These are phyloP conservation scores for Aureobasidium sp. DNA, from an alignment of 2,329 filamentous ascomycete species.

Conservation along the genomic window DNA sequence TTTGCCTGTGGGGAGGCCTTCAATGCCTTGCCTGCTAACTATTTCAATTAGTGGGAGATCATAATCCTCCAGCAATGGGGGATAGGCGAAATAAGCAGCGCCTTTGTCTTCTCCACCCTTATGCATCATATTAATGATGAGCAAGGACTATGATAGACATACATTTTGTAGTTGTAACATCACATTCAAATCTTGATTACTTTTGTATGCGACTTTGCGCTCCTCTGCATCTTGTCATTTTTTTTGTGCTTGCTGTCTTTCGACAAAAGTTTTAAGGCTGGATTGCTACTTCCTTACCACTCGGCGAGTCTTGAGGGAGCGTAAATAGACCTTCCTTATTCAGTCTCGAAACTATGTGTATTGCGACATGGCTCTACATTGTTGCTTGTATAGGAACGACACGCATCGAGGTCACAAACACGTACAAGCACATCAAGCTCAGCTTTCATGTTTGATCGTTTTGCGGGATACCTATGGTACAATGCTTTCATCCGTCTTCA, in stretches of 20 bases:
- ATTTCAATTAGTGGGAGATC: constrained; percentile 8
- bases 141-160: constrained; percentile 12
- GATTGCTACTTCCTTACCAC: no score
- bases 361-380: no score
- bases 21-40: constrained; percentile 10
- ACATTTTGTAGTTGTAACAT: neutral
- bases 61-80: neutral
- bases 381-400: no score
- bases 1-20: constrained; percentile 6
- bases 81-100: constrained; percentile 12
- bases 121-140: neutral
- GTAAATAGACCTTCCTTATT: no score
- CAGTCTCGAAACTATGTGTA: no score
- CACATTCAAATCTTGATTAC: no score
- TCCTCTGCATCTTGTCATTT: neutral
- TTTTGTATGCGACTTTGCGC: neutral
- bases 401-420: neutral
- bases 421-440: neutral
- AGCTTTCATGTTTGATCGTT: neutral
- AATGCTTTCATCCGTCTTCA: neutral
- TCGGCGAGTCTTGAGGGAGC: no score
- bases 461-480: neutral
- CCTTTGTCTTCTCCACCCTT: constrained; percentile 13
- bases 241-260: no score
- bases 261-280: no score